These are phyloP conservation scores for Globisporangium lucens DNA, from an alignment of 352 stramenopile species.

Conservation along the genomic window DNA sequence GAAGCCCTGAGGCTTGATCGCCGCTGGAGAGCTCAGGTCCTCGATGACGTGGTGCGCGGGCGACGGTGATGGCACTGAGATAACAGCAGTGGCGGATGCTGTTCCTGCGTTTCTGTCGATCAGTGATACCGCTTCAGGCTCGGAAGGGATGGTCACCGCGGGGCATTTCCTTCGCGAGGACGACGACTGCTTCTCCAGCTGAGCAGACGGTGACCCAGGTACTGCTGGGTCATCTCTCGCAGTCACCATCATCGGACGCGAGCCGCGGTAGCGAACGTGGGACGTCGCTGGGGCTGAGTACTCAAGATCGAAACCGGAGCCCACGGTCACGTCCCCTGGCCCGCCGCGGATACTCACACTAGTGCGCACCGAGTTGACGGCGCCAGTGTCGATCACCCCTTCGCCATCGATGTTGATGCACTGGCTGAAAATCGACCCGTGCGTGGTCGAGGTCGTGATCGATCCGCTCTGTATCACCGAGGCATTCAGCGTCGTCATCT, in stretches of 20 bases:
- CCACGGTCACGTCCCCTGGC: not conserved
- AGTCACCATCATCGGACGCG: not conserved
- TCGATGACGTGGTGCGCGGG: not conserved
- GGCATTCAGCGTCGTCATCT: not conserved
- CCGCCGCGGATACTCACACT: not conserved
- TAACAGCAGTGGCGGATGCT: not conserved
- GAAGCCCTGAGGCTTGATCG: not conserved
- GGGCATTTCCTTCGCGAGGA: not conserved
- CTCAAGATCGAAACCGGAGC: not conserved
- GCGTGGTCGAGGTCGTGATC: not conserved
- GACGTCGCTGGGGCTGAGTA: not conserved
- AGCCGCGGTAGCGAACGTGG: slow-evolving; percentile 1
- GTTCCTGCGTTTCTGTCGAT: not conserved
- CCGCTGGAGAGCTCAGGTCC: not conserved
- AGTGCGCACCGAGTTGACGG: not conserved
- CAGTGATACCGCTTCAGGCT: slow-evolving; percentile 2
- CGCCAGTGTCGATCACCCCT: slow-evolving; percentile 1
- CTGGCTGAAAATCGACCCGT: not conserved
- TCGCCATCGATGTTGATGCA: not conserved
- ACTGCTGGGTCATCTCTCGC: not conserved
- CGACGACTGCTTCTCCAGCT: slow-evolving; percentile 2
- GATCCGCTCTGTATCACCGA: not conserved
- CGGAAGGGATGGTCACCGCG: not conserved
- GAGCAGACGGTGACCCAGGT: not conserved
- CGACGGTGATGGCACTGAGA: not conserved